Evolutionary conservation across 1,139 yeast genomes (phyloP).

Genomic region (Debaryomycetaceae sp.): DNA sequence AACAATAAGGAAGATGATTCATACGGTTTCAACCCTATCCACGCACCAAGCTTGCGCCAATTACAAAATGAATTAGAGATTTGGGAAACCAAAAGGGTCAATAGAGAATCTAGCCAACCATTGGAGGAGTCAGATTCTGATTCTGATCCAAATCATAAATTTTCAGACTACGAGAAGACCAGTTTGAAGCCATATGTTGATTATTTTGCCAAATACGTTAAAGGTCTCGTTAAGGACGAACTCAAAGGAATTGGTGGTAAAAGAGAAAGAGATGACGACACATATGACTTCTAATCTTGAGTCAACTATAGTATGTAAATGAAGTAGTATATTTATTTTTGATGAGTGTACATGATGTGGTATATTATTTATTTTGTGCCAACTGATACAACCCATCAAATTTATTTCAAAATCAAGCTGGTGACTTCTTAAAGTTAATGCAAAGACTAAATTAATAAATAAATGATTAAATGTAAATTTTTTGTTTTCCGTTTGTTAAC

Average conservation of each 20-base stretch:
- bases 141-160: constrained; percentile 17
- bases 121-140: constrained; percentile 23
- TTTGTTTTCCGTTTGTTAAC: background rate
- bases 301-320: constrained; percentile 1
- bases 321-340: constrained; percentile 1
- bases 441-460: no score
- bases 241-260: constrained; percentile 36
- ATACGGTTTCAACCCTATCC: constrained; percentile 70
- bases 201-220: constrained; percentile 65
- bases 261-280: constrained; percentile 42
- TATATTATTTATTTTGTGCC: no score
- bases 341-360: background rate
- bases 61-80: constrained; percentile 55
- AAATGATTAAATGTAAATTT: no score
- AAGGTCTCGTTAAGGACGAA: constrained; percentile 55
- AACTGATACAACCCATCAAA: no score
- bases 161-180: constrained; percentile 59
- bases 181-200: constrained; percentile 72
- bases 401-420: no score
- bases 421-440: no score
- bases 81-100: constrained; percentile 34
- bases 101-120: constrained; percentile 25
- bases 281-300: constrained; percentile 22
- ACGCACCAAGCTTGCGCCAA: constrained; percentile 71
- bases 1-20: constrained; percentile 35